phyloP scores from a whole-genome alignment of 1,139 yeast species.

The Torulaspora pretoriensis region DNA sequence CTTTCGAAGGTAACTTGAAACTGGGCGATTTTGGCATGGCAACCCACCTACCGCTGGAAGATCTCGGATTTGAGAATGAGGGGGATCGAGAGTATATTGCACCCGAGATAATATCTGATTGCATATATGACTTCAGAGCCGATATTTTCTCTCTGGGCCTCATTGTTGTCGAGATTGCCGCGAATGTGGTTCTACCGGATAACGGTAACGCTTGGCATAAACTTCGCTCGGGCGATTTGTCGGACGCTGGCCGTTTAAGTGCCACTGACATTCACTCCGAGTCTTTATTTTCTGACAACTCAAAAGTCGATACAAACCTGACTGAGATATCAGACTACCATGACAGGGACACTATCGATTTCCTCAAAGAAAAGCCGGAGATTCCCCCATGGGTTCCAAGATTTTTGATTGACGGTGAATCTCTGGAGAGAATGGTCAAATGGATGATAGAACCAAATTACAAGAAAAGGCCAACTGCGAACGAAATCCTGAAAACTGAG shows the following conservation, averaged over 20 bases:
- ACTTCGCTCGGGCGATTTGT: conserved; percentile 86
- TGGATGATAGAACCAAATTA: conserved; percentile 92
- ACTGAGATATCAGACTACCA: conserved; percentile 23
- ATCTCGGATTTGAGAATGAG: conserved; percentile 71
- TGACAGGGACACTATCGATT: neutral
- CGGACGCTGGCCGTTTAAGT: conserved; percentile 89
- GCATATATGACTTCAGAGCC: conserved; percentile 84
- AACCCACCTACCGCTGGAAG: conserved; percentile 46
- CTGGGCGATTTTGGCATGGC: conserved; percentile 69
- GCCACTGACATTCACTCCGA: conserved; percentile 52
- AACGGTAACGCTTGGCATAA: conserved; percentile 98
- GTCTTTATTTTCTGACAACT: conserved; percentile 29
- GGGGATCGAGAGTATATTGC: conserved; percentile 98
- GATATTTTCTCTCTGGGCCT: conserved; percentile 91
- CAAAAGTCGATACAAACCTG: conserved; percentile 29
- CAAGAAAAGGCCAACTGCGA: conserved; percentile 74
- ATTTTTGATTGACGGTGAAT: conserved; percentile 71
- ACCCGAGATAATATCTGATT: conserved; percentile 84
- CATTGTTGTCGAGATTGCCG: conserved; percentile 91
- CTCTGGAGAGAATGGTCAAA: conserved; percentile 73
- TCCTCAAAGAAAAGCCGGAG: conserved; percentile 11
- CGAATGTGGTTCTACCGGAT: conserved; percentile 90
- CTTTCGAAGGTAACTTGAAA: conserved; percentile 84
- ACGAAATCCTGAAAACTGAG: conserved; percentile 56
- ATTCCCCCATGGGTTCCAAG: conserved; percentile 81